phyloP scores from a whole-genome alignment of 202 grass and related monocot species.

The Elaeis oleifera region DNA sequence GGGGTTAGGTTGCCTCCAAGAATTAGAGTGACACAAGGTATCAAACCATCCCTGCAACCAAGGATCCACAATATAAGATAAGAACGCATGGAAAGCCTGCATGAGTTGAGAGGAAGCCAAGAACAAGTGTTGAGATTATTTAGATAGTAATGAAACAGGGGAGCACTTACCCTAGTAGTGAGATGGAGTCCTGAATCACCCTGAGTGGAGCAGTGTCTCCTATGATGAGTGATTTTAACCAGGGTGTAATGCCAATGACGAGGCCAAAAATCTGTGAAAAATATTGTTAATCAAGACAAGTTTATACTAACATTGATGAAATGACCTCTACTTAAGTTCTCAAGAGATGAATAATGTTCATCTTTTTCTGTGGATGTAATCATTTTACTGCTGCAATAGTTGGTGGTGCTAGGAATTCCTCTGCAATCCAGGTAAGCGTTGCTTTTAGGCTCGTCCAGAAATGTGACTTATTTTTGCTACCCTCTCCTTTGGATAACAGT shows the following conservation, averaged over 20 bases:
- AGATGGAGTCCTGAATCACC: slow-evolving; percentile 33
- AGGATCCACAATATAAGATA: too few species aligned
- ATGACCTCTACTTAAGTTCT: neutral
- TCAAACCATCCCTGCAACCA: slow-evolving; percentile 32
- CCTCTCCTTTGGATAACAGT: neutral
- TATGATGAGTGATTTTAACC: slow-evolving; percentile 36
- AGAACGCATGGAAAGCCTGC: too few species aligned
- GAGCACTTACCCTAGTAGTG: slow-evolving; percentile 31
- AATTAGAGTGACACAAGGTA: slow-evolving; percentile 59
- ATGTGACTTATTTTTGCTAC: neutral
- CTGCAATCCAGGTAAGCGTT: neutral
- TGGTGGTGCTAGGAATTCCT: slow-evolving; percentile 44
- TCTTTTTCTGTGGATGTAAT: neutral
- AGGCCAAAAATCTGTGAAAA: slow-evolving; percentile 36
- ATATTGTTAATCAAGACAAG: neutral
- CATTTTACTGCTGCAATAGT: slow-evolving; percentile 36
- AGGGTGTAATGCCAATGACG: slow-evolving; percentile 23
- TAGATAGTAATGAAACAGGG: neutral
- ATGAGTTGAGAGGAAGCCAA: too few species aligned
- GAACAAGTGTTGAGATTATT: too few species aligned
- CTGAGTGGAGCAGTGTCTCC: slow-evolving; percentile 29
- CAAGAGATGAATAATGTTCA: neutral
- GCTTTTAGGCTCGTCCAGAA: slow-evolving; percentile 21
- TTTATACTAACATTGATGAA: too few species aligned
- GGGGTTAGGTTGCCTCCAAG: slow-evolving; percentile 49